These are phyloP conservation scores for Purshia tridentata DNA, from an alignment of 306 rosid genomes.

Conservation along the genomic window DNA sequence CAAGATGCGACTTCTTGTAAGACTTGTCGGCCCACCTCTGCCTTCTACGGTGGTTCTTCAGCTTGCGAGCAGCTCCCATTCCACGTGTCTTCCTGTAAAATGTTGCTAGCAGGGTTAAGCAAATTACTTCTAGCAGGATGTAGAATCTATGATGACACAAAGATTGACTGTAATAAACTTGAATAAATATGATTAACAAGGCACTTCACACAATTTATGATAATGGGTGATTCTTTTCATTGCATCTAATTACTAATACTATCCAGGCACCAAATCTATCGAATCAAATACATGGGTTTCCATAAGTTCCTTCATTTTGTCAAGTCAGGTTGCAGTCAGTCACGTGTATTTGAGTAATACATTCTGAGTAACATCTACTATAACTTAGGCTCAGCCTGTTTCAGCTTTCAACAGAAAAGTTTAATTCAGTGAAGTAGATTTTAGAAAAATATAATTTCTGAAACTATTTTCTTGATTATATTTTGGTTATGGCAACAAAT, in stretches of 20 bases:
- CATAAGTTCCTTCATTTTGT: too few species aligned
- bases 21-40: slow-evolving; percentile 72
- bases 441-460: too few species aligned
- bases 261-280: not conserved
- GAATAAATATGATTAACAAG: not conserved
- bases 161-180: not conserved
- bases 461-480: too few species aligned
- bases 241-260: not conserved
- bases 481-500: too few species aligned
- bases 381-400: not conserved
- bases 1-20: slow-evolving; percentile 64
- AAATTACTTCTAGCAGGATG: not conserved
- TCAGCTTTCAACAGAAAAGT: not conserved
- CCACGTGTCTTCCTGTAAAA: slow-evolving; percentile 55
- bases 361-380: not conserved
- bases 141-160: not conserved
- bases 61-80: slow-evolving; percentile 69
- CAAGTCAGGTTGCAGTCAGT: too few species aligned
- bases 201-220: not conserved
- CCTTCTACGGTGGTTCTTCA: slow-evolving; percentile 63
- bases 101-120: not conserved
- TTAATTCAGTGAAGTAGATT: too few species aligned
- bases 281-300: not conserved
- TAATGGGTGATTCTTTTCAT: not conserved
- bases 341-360: too few species aligned